These are phyloP conservation scores for Antarctomyces pellizariae DNA, from an alignment of 495 filamentous ascomycete genomes.

Conservation along the genomic window DNA sequence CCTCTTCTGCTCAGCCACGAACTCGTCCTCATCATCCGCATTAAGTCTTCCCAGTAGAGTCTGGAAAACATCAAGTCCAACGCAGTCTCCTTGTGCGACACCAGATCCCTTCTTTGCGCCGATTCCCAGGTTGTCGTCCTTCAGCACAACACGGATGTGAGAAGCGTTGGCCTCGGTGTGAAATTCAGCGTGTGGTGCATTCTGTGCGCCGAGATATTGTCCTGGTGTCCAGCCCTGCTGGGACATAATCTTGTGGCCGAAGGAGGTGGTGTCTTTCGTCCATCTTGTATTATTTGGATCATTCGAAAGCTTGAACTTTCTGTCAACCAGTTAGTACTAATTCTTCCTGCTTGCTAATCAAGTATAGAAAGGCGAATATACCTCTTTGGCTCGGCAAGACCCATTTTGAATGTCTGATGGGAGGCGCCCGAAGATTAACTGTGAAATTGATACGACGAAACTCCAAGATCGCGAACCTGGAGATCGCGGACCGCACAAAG, in stretches of 20 bases:
- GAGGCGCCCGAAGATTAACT: not conserved
- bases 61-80: conserved; percentile 64
- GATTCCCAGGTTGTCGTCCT: conserved; percentile 75
- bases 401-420: conserved; percentile 28
- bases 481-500: not conserved
- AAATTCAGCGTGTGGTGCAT: conserved; percentile 45
- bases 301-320: conserved; percentile 56
- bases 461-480: too few species aligned
- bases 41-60: conserved; percentile 71
- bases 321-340: conserved; percentile 17
- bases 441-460: too few species aligned
- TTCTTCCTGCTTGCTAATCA: conserved; percentile 1
- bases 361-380: conserved; percentile 16
- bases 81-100: conserved; percentile 38
- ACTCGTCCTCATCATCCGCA: conserved; percentile 47
- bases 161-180: conserved; percentile 55
- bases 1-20: conserved; percentile 38
- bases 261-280: conserved; percentile 56
- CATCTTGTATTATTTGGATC: conserved; percentile 92
- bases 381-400: conserved; percentile 51
- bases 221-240: conserved; percentile 82
- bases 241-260: conserved; percentile 68
- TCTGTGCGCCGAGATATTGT: conserved; percentile 46
- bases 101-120: conserved; percentile 50
- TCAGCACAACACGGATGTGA: conserved; percentile 55